Evolutionary conservation across 169 alveolate genomes (phyloP), one percentile per base, ranked within the genome.

Genomic region (Eimeria maxima): DNA sequence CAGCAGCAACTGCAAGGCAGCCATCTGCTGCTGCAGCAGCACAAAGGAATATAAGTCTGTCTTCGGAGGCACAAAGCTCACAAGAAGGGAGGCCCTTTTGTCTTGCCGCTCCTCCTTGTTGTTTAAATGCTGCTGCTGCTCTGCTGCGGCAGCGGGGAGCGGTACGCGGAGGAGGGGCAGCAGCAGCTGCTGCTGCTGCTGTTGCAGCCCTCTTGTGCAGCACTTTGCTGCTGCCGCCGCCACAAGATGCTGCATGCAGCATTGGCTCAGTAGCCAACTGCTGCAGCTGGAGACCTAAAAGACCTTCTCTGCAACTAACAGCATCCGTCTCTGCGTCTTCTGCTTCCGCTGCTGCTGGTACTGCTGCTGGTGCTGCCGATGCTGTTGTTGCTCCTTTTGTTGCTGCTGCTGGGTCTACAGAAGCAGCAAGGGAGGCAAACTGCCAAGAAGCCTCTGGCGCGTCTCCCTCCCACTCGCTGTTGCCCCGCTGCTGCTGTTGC

Each of bases 401-500:
- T 53, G 10, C 16, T 53, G 60, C 60, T 53, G 60, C 60, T 53
- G 60, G 60, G 60, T 53, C 60, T 53, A 53, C 60, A 53, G 89
- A 78, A 0, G 65, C 89, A 38, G 67, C 65, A 13, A 78, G 65
- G 67, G 89, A 78, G 67, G 89, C 63, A 29, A 78, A 78, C 65
- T 78, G 57, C 89, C 89, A 78, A 10, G 89, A 63, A 20, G 89
- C 57, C 29, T 78, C 89, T 14, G 89, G 4, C 38, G 63, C 65
- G 44, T 38, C 67, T 45, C 65, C 89, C 4, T 78, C 89, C 89
- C 57, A 45, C 27, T 45, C 89, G 67, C 65, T 7, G 89, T 3
- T 27, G 7, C 33, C 65, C 67, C 47, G 89, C 67, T 42, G 89
- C 89, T 42, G 89, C 67, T 42, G 89, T 38, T 78, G 89, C 89